A percentile compares a stretch with the other conserved stretches of the same genome.
phyloP scores from a whole-genome alignment of 345 rosid genomes.

The Eucalyptus polybractea region DNA sequence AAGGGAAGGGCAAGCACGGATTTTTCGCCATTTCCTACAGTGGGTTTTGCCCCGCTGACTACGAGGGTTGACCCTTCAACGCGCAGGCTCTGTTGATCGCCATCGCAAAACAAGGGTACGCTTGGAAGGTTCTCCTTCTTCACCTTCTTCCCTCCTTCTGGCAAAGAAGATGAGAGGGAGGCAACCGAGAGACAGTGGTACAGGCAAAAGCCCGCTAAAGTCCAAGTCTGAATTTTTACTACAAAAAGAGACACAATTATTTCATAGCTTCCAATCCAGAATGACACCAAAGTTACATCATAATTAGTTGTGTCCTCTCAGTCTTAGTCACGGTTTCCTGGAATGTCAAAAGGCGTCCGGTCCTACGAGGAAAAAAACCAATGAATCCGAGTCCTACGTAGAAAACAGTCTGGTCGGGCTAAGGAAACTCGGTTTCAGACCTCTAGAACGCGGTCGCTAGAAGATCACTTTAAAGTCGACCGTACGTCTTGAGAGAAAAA shows the following conservation, averaged over 20 bases:
- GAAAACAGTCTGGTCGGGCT: neutral
- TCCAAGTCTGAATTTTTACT: neutral
- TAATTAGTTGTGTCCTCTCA: neutral
- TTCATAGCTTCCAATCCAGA: neutral
- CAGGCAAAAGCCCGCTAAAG: neutral
- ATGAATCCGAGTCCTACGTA: neutral
- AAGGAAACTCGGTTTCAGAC: neutral
- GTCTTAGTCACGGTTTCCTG: neutral
- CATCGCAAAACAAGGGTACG: neutral
- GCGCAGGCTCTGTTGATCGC: neutral
- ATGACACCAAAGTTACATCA: neutral
- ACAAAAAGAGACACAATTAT: neutral
- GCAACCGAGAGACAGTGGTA: neutral
- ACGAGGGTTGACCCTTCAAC: neutral
- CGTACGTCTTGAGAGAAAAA: no score
- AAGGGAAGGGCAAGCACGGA: neutral
- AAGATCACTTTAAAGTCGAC: neutral
- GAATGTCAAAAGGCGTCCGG: neutral
- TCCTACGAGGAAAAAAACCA: neutral
- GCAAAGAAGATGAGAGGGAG: neutral
- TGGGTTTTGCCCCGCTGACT: neutral
- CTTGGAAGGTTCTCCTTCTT: neutral
- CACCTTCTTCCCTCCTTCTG: neutral
- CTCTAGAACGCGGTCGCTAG: neutral
- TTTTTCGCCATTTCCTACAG: neutral